A percentile compares a stretch with the other conserved stretches of the same genome.
Evolutionary conservation across 2,329 filamentous ascomycete species (phyloP).

Genomic region (Proliferodiscus dingleyae): DNA sequence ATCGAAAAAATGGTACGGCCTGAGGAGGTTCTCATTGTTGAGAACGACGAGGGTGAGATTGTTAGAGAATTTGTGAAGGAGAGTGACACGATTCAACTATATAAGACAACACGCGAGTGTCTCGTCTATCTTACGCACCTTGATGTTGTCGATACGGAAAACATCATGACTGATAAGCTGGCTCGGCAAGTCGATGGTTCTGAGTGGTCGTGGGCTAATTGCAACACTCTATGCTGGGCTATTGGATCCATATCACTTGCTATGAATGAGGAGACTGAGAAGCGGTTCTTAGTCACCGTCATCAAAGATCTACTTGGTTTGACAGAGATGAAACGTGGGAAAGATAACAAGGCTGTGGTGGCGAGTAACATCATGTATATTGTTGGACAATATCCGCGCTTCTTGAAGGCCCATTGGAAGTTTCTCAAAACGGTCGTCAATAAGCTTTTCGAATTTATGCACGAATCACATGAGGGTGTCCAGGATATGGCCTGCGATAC

Average conservation of each 20-base stretch:
- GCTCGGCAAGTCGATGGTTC: slow-evolving; percentile 88
- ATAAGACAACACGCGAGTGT: slow-evolving; percentile 98
- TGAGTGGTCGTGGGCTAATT: slow-evolving; percentile 99
- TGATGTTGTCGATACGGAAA: slow-evolving; percentile 94
- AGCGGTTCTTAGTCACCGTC: slow-evolving; percentile 95
- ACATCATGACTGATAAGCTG: slow-evolving; percentile 99
- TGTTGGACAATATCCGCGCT: slow-evolving; percentile 95
- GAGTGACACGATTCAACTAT: slow-evolving; percentile 96
- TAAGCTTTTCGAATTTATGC: slow-evolving; percentile 99
- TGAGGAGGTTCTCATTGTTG: slow-evolving; percentile 97
- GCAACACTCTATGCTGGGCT: slow-evolving; percentile 98
- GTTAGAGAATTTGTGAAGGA: slow-evolving; percentile 99
- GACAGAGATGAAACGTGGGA: slow-evolving; percentile 98
- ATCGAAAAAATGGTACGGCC: slow-evolving; percentile 99
- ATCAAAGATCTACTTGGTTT: slow-evolving; percentile 96
- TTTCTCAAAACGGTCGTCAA: slow-evolving; percentile 99
- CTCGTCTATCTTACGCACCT: slow-evolving; percentile 95
- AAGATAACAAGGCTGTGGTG: slow-evolving; percentile 98
- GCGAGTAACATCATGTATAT: slow-evolving; percentile 99
- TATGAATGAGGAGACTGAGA: slow-evolving; percentile 99
- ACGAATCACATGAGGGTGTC: slow-evolving; percentile 97
- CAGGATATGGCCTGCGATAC: slow-evolving; percentile 99
- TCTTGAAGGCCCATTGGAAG: slow-evolving; percentile 99
- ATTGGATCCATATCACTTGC: slow-evolving; percentile 97
- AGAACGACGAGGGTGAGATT: slow-evolving; percentile 98